Conservation (phyloP, 257 asterid genomes). For the Nicotiana attenuata region DNA sequence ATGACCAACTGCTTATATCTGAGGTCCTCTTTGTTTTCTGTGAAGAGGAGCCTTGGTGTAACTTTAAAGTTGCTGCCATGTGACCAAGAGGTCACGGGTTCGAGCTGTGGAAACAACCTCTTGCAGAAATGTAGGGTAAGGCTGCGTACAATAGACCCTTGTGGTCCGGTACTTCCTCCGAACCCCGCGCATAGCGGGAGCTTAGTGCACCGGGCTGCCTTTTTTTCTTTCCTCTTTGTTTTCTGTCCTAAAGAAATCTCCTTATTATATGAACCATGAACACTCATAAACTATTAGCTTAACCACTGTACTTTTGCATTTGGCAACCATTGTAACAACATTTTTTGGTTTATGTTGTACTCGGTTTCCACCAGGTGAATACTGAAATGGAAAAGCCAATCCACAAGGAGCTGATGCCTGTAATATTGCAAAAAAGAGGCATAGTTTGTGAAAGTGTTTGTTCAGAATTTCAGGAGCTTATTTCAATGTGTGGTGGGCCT, state of each 20-base stretch:
- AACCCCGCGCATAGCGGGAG: too few species aligned
- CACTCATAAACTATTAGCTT: not conserved
- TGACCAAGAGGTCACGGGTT: too few species aligned
- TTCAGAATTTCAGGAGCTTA: conserved; percentile 73
- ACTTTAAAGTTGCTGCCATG: too few species aligned
- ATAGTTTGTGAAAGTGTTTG: conserved; percentile 72
- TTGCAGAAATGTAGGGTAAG: too few species aligned
- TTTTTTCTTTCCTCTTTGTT: not conserved
- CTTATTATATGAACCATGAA: not conserved
- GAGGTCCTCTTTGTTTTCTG: not conserved
- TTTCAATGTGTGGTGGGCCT: conserved; percentile 87
- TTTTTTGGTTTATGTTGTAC: conserved; percentile 7
- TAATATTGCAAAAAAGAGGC: conserved; percentile 56
- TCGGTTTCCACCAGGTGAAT: conserved; percentile 41
- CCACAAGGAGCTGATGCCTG: conserved; percentile 40
- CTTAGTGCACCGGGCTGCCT: too few species aligned
- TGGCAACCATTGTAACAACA: not conserved
- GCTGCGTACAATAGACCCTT: too few species aligned
- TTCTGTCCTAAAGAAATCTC: not conserved
- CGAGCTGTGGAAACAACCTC: too few species aligned
- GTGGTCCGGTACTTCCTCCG: too few species aligned
- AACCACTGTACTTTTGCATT: not conserved
- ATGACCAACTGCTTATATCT: not conserved
- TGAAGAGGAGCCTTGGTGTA: too few species aligned
- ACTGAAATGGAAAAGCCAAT: conserved; percentile 68